phyloP scores from a whole-genome alignment of 306 rosid species.

The Malus fusca region DNA sequence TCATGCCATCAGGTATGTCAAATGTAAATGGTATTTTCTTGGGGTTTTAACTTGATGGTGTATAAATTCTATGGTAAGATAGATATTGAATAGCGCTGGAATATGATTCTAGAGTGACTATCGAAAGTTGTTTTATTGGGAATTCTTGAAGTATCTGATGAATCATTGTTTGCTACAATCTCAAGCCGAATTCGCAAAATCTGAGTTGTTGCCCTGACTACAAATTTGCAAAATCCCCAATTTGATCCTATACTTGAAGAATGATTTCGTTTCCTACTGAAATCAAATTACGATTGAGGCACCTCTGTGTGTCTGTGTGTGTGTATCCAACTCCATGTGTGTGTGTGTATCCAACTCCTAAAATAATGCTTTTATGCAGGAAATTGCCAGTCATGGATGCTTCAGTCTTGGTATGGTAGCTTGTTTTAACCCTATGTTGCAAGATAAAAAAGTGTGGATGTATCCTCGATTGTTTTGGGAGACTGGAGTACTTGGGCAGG shows the following conservation, averaged over 20 bases:
- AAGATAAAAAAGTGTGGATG: conserved; percentile 57
- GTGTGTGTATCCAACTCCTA: background rate
- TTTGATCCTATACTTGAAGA: background rate
- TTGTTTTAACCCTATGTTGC: conserved; percentile 54
- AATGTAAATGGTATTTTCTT: background rate
- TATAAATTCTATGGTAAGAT: background rate
- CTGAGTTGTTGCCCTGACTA: background rate
- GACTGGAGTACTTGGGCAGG: conserved; percentile 95
- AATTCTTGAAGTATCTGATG: background rate
- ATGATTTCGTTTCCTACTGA: background rate
- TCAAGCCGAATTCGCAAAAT: background rate
- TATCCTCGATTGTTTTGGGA: conserved; percentile 98
- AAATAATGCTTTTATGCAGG: conserved; percentile 41
- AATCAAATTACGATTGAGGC: background rate
- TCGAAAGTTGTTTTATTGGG: too few relatives aligned
- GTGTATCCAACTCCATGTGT: background rate
- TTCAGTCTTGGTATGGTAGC: conserved; percentile 97
- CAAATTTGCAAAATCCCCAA: background rate
- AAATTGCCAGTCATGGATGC: conserved; percentile 90
- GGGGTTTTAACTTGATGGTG: background rate
- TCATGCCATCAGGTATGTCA: conserved; percentile 78
- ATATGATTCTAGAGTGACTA: background rate
- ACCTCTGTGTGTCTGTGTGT: background rate
- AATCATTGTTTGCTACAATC: background rate
- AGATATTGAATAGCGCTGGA: background rate